A percentile compares a stretch with the other conserved stretches of the same genome.
Evolutionary conservation across 192 early-diverging fungal species (phyloP).

Genomic region (Pilaira anomala): DNA sequence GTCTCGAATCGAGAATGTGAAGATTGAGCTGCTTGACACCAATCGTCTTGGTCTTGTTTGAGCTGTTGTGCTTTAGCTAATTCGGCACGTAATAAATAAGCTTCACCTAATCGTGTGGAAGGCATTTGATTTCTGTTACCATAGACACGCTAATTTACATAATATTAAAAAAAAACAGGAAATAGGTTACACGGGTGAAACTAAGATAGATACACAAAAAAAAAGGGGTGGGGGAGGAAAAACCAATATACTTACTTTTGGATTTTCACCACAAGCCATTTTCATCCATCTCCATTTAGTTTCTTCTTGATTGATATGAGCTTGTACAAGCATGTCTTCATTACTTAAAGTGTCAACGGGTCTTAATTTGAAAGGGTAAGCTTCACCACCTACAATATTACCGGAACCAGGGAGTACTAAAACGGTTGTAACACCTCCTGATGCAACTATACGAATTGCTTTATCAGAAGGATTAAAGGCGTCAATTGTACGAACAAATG

Average conservation of each 20-base stretch:
- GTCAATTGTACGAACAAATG: slow-evolving; percentile 65
- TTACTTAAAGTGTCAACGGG: slow-evolving; percentile 47
- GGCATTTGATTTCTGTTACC: slow-evolving; percentile 32
- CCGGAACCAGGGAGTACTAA: slow-evolving; percentile 70
- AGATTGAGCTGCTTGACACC: slow-evolving; percentile 51
- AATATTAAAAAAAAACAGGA: too few species aligned
- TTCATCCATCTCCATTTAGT: slow-evolving; percentile 69
- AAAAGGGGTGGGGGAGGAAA: too few species aligned
- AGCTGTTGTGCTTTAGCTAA: slow-evolving; percentile 53
- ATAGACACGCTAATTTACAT: slow-evolving; percentile 10
- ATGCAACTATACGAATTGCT: slow-evolving; percentile 54
- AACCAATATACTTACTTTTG: slow-evolving; percentile 41
- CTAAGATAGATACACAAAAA: too few species aligned
- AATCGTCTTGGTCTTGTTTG: slow-evolving; percentile 55
- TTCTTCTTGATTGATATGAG: slow-evolving; percentile 43
- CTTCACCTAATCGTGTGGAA: slow-evolving; percentile 57
- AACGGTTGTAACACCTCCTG: slow-evolving; percentile 75
- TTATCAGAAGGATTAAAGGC: slow-evolving; percentile 65
- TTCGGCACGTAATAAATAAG: slow-evolving; percentile 58
- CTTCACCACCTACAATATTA: slow-evolving; percentile 78
- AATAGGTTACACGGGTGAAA: too few species aligned
- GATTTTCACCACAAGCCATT: slow-evolving; percentile 83
- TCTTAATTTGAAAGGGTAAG: slow-evolving; percentile 63
- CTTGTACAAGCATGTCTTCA: slow-evolving; percentile 61
- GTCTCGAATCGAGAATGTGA: slow-evolving; percentile 12